Percentiles rank a stretch among this genome's conserved stretches.
Evolutionary conservation across 176 grass and related monocot species (phyloP).

Genomic region (Puya raimondii): DNA sequence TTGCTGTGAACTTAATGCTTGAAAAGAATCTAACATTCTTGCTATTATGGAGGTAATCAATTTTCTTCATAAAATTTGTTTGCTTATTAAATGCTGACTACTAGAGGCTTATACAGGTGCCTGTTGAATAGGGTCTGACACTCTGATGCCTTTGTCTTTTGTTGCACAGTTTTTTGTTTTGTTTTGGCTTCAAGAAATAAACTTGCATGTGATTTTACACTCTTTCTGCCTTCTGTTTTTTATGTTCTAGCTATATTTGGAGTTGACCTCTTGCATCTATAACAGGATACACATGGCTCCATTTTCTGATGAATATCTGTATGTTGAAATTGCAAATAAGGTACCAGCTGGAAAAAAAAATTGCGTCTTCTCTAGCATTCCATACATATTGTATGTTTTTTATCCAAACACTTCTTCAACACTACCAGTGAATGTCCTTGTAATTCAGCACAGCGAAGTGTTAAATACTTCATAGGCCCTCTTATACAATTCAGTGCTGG

Average conservation of each 20-base stretch:
- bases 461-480: neutral
- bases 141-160: too few relatives aligned
- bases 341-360: constrained; percentile 24
- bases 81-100: too few relatives aligned
- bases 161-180: too few relatives aligned
- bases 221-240: too few relatives aligned
- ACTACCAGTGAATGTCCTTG: neutral
- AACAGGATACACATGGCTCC: constrained; percentile 97
- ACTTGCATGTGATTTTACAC: too few relatives aligned
- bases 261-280: constrained; percentile 23
- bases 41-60: too few relatives aligned
- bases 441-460: neutral
- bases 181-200: too few relatives aligned
- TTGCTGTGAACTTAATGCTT: too few relatives aligned
- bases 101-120: too few relatives aligned
- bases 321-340: constrained; percentile 99
- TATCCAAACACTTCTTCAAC: neutral
- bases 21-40: too few relatives aligned
- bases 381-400: neutral
- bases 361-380: neutral
- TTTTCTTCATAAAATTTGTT: too few relatives aligned
- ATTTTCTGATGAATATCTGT: constrained; percentile 99
- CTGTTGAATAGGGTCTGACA: too few relatives aligned
- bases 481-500: neutral
- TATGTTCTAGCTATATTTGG: neutral